A percentile compares a stretch with the other conserved stretches of the same genome.
These are phyloP conservation scores for Phoenix roebelenii DNA, from an alignment of 176 grass and related monocot species.

Conservation along the genomic window DNA sequence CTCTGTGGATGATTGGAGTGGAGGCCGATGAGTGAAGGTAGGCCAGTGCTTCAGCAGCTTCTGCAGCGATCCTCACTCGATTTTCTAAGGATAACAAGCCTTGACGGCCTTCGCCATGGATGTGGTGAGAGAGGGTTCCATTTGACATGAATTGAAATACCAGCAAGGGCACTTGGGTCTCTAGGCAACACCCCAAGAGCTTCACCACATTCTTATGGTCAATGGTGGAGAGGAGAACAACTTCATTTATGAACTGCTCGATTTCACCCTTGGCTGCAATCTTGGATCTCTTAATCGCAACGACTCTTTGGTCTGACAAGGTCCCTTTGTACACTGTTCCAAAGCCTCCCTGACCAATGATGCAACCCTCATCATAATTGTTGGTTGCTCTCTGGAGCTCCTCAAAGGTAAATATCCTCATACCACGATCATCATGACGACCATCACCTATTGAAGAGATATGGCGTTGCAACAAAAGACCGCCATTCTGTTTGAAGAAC, in stretches of 20 bases:
- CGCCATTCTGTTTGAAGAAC: conserved; percentile 18
- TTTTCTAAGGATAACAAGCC: conserved; percentile 11
- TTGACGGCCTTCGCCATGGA: conserved; percentile 1
- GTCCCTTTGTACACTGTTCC: conserved; percentile 4
- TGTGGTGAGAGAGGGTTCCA: conserved; percentile 5
- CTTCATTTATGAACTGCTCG: conserved; percentile 15
- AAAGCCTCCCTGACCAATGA: conserved; percentile 20
- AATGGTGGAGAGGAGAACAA: conserved; percentile 14
- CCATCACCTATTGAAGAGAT: neutral
- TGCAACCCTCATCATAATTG: conserved; percentile 3
- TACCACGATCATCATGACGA: too few relatives aligned
- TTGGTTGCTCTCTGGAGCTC: conserved; percentile 17
- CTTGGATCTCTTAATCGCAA: conserved; percentile 29
- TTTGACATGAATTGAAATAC: conserved; percentile 9
- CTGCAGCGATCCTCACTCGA: conserved; percentile 25
- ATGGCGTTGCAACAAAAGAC: conserved; percentile 8
- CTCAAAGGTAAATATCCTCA: conserved; percentile 9
- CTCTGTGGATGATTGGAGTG: conserved; percentile 4
- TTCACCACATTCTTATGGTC: conserved; percentile 10
- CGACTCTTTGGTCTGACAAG: conserved; percentile 2
- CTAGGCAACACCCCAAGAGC: conserved; percentile 9
- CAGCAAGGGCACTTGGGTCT: conserved; percentile 3
- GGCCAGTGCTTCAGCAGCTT: conserved; percentile 19
- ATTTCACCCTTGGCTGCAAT: conserved; percentile 10
- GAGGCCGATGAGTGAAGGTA: conserved; percentile 4